Evolutionary conservation across 495 filamentous ascomycete genomes (phyloP).

Genomic region (Sporormia fimetaria): DNA sequence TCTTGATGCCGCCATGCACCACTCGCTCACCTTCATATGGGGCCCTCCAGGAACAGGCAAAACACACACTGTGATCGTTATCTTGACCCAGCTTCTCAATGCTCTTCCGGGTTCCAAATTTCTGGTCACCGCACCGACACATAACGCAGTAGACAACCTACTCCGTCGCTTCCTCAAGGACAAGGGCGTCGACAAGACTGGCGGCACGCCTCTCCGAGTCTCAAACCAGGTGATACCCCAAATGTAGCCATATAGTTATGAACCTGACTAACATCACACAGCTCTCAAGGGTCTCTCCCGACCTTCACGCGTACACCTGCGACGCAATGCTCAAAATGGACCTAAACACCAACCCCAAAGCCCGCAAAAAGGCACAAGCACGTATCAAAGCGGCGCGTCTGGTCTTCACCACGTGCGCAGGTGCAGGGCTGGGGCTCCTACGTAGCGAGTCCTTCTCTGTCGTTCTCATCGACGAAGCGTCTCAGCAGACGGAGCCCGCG

Average conservation of each 20-base stretch:
- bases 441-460: slow-evolving; percentile 37
- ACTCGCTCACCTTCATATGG: slow-evolving; percentile 39
- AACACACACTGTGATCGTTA: slow-evolving; percentile 40
- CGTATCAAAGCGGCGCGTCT: slow-evolving; percentile 34
- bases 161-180: slow-evolving; percentile 35
- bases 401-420: slow-evolving; percentile 43
- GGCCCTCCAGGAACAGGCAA: slow-evolving; percentile 46
- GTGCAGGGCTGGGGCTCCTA: slow-evolving; percentile 39
- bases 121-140: slow-evolving; percentile 41
- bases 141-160: slow-evolving; percentile 45
- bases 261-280: slow-evolving; percentile 13
- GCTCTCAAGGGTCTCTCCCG: slow-evolving; percentile 38
- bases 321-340: slow-evolving; percentile 42
- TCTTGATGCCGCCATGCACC: slow-evolving; percentile 31
- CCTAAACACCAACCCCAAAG: slow-evolving; percentile 30
- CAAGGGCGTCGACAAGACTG: slow-evolving; percentile 6
- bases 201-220: slow-evolving; percentile 30
- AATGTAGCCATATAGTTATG: neutral
- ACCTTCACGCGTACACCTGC: slow-evolving; percentile 37
- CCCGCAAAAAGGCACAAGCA: slow-evolving; percentile 35
- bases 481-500: slow-evolving; percentile 41
- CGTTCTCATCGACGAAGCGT: slow-evolving; percentile 44
- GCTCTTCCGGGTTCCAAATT: slow-evolving; percentile 29
- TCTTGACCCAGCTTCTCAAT: slow-evolving; percentile 33
- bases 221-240: slow-evolving; percentile 37